These are phyloP conservation scores for Suillus bovinus DNA, from an alignment of 768 basidiomycete species.

Conservation along the genomic window DNA sequence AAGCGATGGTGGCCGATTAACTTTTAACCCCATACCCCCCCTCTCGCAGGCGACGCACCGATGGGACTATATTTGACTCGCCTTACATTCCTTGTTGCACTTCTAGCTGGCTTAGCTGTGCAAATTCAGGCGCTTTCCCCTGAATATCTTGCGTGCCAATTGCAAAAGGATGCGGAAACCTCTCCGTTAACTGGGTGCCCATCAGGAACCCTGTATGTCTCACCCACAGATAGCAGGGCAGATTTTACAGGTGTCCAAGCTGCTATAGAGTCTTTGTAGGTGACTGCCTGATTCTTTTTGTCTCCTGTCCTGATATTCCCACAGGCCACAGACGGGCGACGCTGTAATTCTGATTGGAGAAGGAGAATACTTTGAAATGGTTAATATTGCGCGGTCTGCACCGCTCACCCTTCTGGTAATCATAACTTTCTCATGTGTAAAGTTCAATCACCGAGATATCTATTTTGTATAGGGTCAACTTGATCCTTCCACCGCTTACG, in stretches of 20 bases:
- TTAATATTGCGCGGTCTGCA: slow-evolving; percentile 55
- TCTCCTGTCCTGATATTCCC: background rate
- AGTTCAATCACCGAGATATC: background rate
- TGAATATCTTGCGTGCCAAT: slow-evolving; percentile 48
- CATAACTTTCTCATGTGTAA: slow-evolving; percentile 5
- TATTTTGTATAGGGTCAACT: slow-evolving; percentile 52
- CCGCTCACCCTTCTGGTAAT: slow-evolving; percentile 58
- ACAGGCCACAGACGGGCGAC: slow-evolving; percentile 41
- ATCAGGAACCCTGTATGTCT: slow-evolving; percentile 60
- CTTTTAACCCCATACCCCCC: background rate
- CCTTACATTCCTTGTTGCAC: slow-evolving; percentile 3
- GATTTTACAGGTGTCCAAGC: slow-evolving; percentile 52
- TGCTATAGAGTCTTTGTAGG: slow-evolving; percentile 57
- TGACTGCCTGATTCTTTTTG: background rate
- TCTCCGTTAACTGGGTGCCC: slow-evolving; percentile 57
- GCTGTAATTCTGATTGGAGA: slow-evolving; percentile 55
- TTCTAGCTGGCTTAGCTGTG: slow-evolving; percentile 4
- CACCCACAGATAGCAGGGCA: slow-evolving; percentile 44
- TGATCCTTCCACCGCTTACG: slow-evolving; percentile 35
- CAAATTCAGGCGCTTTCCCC: slow-evolving; percentile 43
- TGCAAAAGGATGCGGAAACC: slow-evolving; percentile 41
- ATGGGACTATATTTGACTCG: background rate
- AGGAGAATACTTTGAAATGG: slow-evolving; percentile 60
- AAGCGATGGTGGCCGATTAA: background rate
- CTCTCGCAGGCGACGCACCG: background rate